These are phyloP conservation scores for Pistacia integerrima DNA, from an alignment of 345 rosid genomes.

Conservation along the genomic window DNA sequence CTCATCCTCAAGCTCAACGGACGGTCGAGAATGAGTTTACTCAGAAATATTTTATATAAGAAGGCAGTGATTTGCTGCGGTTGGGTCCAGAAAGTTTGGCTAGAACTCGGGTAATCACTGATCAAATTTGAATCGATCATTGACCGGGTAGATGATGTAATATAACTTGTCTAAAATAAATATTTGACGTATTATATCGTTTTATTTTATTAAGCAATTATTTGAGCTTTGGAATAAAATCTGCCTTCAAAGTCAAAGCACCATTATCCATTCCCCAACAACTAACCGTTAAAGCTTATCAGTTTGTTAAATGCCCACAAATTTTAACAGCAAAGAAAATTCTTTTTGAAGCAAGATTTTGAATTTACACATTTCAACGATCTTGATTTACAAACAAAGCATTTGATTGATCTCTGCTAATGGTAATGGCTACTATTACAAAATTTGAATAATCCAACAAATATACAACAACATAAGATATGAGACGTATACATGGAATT, in stretches of 20 bases:
- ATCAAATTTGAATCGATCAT: no score
- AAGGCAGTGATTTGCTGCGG: not conserved
- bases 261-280: not conserved
- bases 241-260: no score
- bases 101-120: no score
- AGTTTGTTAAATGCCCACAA: no score
- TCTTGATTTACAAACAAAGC: not conserved
- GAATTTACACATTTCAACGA: not conserved
- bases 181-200: no score
- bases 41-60: not conserved
- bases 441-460: slow-evolving; percentile 21
- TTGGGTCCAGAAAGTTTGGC: not conserved
- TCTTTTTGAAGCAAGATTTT: not conserved
- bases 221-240: not conserved
- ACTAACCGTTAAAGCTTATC: not conserved
- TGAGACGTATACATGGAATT: not conserved
- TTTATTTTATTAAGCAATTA: no score
- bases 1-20: slow-evolving; percentile 20
- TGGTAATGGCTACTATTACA: slow-evolving; percentile 15
- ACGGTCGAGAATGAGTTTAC: not conserved
- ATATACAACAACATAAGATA: slow-evolving; percentile 12
- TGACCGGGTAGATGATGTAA: no score
- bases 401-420: not conserved
- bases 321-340: no score
- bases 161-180: no score